These are phyloP conservation scores for Rauvolfia tetraphylla DNA, from an alignment of 257 asterid species.

Conservation along the genomic window DNA sequence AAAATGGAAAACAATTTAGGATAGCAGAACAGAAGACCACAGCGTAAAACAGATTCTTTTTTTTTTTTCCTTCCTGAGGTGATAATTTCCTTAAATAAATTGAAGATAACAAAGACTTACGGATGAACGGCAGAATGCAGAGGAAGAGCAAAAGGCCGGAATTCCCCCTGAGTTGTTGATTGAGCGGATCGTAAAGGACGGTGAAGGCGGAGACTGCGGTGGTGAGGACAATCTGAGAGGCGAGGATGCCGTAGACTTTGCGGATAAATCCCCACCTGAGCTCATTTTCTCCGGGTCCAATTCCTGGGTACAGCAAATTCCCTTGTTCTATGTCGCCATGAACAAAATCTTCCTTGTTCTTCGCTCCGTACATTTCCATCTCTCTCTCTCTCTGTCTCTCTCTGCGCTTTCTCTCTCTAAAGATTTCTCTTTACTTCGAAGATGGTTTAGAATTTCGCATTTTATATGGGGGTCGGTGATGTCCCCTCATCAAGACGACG, in stretches of 20 bases:
- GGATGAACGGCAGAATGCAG: conserved; percentile 70
- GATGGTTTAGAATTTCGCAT: not conserved
- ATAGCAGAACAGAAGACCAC: too few species aligned
- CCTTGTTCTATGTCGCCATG: conserved; percentile 45
- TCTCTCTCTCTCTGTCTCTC: conserved; percentile 8
- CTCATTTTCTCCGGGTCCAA: conserved; percentile 88
- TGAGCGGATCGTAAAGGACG: conserved; percentile 74
- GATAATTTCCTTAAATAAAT: not conserved
- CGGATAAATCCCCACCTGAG: conserved; percentile 98
- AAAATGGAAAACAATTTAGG: not conserved
- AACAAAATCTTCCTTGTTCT: conserved; percentile 31
- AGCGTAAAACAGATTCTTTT: not conserved
- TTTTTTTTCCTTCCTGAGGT: not conserved
- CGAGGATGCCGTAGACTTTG: conserved; percentile 83
- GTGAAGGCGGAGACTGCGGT: conserved; percentile 61
- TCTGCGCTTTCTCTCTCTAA: conserved; percentile 18
- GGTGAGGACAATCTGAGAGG: conserved; percentile 79
- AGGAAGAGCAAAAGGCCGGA: conserved; percentile 69
- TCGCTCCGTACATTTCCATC: conserved; percentile 52
- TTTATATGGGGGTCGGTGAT: not conserved
- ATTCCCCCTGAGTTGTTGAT: conserved; percentile 70
- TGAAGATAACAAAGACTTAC: conserved; percentile 38
- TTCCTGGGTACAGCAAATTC: conserved; percentile 70
- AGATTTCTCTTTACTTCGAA: not conserved
- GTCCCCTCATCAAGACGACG: not conserved